These are phyloP conservation scores for Boletus rubroflammeus DNA, from an alignment of 768 basidiomycete species.

Conservation along the genomic window DNA sequence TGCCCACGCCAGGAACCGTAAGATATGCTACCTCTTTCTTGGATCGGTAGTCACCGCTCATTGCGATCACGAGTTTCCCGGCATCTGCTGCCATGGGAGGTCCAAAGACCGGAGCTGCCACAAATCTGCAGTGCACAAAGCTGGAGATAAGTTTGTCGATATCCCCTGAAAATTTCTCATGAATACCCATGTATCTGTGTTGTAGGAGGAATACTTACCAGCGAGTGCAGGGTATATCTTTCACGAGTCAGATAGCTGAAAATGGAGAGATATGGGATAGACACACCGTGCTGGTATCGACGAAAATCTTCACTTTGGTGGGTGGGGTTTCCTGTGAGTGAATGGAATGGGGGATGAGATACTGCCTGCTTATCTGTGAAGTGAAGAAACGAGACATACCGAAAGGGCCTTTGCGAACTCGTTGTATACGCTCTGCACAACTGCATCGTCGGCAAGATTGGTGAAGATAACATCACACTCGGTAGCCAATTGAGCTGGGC, in stretches of 20 bases:
- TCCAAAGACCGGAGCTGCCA: conserved; percentile 78
- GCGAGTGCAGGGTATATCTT: conserved; percentile 56
- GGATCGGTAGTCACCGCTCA: conserved; percentile 78
- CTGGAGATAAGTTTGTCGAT: conserved; percentile 64
- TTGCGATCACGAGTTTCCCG: conserved; percentile 64
- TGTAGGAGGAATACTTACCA: conserved; percentile 28
- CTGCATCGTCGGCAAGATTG: conserved; percentile 68
- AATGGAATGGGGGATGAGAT: too few species aligned
- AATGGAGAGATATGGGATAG: not conserved
- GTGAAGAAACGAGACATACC: conserved; percentile 32
- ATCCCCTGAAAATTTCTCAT: conserved; percentile 42
- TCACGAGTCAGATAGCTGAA: conserved; percentile 7
- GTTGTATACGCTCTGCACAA: conserved; percentile 59
- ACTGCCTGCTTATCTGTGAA: not conserved
- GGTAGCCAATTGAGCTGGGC: conserved; percentile 53
- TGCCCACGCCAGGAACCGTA: conserved; percentile 75
- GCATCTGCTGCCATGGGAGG: conserved; percentile 62
- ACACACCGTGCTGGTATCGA: conserved; percentile 80
- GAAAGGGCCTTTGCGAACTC: conserved; percentile 56
- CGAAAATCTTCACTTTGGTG: conserved; percentile 64
- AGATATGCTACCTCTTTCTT: conserved; percentile 78
- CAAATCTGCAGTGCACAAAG: conserved; percentile 56
- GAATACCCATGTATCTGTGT: not conserved
- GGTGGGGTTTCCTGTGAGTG: conserved; percentile 37
- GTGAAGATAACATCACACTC: conserved; percentile 77